These are phyloP conservation scores for Coemansia sp. DNA, from an alignment of 192 early-diverging fungal genomes.

Conservation along the genomic window DNA sequence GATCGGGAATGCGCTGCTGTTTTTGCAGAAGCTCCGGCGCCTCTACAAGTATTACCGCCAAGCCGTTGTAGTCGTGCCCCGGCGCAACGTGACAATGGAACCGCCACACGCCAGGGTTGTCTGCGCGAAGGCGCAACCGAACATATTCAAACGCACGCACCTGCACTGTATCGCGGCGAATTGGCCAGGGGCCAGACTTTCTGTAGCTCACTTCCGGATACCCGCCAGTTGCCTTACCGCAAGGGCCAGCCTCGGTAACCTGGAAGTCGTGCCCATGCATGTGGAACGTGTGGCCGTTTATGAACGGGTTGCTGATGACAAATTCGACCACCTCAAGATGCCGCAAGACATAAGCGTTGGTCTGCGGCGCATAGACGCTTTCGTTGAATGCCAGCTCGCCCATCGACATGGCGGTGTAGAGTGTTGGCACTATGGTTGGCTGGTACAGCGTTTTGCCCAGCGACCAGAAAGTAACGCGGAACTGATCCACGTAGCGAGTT, in stretches of 20 bases:
- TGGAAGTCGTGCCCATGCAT: slow-evolving; percentile 79
- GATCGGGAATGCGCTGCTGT: slow-evolving; percentile 36
- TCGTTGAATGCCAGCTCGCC: background rate
- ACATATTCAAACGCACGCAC: slow-evolving; percentile 56
- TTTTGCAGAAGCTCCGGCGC: slow-evolving; percentile 45
- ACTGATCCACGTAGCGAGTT: background rate
- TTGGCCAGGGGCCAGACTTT: background rate
- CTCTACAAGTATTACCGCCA: slow-evolving; percentile 65
- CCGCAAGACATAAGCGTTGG: background rate
- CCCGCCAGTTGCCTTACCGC: background rate
- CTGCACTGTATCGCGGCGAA: slow-evolving; percentile 63
- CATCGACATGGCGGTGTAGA: background rate
- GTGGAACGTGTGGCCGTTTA: slow-evolving; percentile 66
- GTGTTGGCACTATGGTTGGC: background rate
- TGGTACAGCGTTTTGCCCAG: background rate
- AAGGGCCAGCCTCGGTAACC: slow-evolving; percentile 56
- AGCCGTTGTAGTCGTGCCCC: slow-evolving; percentile 57
- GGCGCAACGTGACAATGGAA: slow-evolving; percentile 71
- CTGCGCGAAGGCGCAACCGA: slow-evolving; percentile 64
- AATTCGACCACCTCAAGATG: slow-evolving; percentile 56
- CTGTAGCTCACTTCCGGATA: background rate
- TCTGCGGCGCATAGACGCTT: background rate
- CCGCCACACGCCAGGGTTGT: slow-evolving; percentile 78
- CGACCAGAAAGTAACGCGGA: no score
- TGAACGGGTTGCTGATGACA: slow-evolving; percentile 62